Evolutionary conservation across 495 filamentous ascomycete genomes (phyloP).

Genomic region (Podospora pseudopauciseta): DNA sequence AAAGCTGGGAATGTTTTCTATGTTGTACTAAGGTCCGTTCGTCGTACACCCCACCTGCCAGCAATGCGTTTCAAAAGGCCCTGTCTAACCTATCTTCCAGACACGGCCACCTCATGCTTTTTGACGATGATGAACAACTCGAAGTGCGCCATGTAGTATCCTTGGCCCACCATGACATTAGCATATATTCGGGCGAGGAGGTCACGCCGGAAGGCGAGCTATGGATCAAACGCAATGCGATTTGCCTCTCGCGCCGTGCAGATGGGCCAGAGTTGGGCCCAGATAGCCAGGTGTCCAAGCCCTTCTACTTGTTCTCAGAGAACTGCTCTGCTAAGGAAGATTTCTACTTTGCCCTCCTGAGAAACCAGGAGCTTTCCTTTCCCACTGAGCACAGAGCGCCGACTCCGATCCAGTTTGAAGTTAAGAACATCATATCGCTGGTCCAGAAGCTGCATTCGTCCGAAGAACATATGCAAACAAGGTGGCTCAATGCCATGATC

Average conservation of each 20-base stretch:
- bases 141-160: slow-evolving; percentile 96
- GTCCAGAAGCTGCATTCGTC: slow-evolving; percentile 88
- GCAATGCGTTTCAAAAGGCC: not conserved
- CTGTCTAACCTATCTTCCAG: slow-evolving; percentile 39
- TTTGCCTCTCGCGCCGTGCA: slow-evolving; percentile 72
- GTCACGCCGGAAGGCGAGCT: slow-evolving; percentile 86
- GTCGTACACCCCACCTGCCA: not conserved
- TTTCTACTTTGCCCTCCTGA: slow-evolving; percentile 89
- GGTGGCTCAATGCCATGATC: slow-evolving; percentile 90
- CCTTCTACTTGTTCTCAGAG: slow-evolving; percentile 91
- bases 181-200: slow-evolving; percentile 77
- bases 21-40: slow-evolving; percentile 73
- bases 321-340: slow-evolving; percentile 95
- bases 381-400: slow-evolving; percentile 58
- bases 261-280: slow-evolving; percentile 53
- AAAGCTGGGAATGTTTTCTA: slow-evolving; percentile 88
- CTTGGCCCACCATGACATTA: slow-evolving; percentile 79
- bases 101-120: slow-evolving; percentile 95
- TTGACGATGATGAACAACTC: slow-evolving; percentile 80
- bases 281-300: slow-evolving; percentile 59
- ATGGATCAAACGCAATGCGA: slow-evolving; percentile 92
- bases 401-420: slow-evolving; percentile 71
- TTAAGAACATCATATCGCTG: slow-evolving; percentile 77
- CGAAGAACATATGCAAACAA: slow-evolving; percentile 85
- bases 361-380: slow-evolving; percentile 70